Evolutionary conservation across 2,329 filamentous ascomycete genomes (phyloP), one percentile per base, ranked within the genome.

Genomic region (Cladophialophora psammophila): DNA sequence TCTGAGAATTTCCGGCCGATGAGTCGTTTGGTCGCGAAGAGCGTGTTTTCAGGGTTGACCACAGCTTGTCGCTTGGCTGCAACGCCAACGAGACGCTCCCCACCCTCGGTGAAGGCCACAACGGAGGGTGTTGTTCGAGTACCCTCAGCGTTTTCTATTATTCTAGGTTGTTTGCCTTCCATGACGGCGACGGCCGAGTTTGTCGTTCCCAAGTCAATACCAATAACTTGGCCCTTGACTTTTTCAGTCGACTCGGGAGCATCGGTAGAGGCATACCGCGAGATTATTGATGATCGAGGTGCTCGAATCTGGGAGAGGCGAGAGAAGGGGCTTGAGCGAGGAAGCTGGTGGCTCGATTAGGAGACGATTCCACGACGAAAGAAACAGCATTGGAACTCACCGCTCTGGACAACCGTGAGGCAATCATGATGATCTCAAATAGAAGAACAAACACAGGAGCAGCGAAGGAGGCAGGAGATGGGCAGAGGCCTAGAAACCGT

Each of bases 141-240:
- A 93, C 93, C 94, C 86, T 98, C 94, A 34, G 94, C 86, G 88
- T 98, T 98, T 84, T 97, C 94, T 80, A 98, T 98, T 80, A 98
- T 98, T 83, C 90, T 93, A 75, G 94, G 93, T 65, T 87, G 83
- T 86, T 96, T 96, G 83, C 94, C 95, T 87, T 98, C 94, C 94
- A 98, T 97, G 73, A 98, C 86, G 77, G 94, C 94, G 69, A 98
- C 94, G 65, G 94, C 94, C 69, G 94, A 97, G 88, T 98, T 98
- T 76, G 94, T 98, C 79, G 94, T 98, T 90, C 94, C 94, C 78
- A 98, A 84, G 87, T 98, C 94, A 80, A 98, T 97, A 90, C 95
- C 95, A 78, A 98, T 97, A 81, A 98, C 94, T 77, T 92, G 84
- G 78, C 95, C 95, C 85, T 94, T 92, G 69, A 98, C 92, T 88